Conservation (phyloP, 139 green algal species). For the Chlamydomonas asymmetrica region DNA sequence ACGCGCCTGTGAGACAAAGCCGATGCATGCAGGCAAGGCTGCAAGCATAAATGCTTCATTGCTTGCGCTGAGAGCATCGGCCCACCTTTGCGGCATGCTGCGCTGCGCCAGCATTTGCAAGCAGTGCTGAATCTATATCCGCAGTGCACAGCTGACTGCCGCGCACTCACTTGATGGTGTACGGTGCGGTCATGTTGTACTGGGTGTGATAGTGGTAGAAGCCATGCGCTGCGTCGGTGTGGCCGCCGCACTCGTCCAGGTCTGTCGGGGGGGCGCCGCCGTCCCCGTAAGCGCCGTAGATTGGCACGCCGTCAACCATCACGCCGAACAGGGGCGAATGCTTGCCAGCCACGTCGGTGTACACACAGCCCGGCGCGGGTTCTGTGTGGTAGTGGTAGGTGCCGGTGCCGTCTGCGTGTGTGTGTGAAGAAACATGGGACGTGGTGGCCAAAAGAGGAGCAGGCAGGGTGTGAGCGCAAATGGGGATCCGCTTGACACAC, state of each 20-base stretch:
- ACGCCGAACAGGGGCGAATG: conserved; percentile 13
- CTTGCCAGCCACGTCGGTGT: conserved; percentile 2
- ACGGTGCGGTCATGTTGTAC: conserved; percentile 2
- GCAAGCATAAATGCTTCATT: no score
- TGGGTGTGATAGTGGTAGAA: conserved; percentile 17
- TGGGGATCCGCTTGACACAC: no score
- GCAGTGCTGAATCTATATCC: background rate
- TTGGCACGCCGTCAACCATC: conserved; percentile 11
- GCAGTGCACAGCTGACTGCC: no score
- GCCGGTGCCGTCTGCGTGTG: background rate
- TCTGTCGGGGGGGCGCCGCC: background rate
- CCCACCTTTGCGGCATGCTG: no score
- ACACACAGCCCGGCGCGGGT: conserved; percentile 2
- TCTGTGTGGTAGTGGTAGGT: conserved; percentile 15
- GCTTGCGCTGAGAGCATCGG: no score
- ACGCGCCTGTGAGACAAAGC: background rate
- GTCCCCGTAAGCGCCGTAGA: conserved; percentile 9
- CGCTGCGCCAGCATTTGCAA: background rate
- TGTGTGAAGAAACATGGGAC: no score
- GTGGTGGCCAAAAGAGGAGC: no score
- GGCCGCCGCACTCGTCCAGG: conserved; percentile 19
- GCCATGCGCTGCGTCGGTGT: background rate
- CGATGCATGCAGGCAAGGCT: no score
- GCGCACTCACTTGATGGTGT: background rate
- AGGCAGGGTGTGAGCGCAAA: no score